These are phyloP conservation scores for Ophiostoma ulmi DNA, from an alignment of 2,329 filamentous ascomycete species.

Conservation along the genomic window DNA sequence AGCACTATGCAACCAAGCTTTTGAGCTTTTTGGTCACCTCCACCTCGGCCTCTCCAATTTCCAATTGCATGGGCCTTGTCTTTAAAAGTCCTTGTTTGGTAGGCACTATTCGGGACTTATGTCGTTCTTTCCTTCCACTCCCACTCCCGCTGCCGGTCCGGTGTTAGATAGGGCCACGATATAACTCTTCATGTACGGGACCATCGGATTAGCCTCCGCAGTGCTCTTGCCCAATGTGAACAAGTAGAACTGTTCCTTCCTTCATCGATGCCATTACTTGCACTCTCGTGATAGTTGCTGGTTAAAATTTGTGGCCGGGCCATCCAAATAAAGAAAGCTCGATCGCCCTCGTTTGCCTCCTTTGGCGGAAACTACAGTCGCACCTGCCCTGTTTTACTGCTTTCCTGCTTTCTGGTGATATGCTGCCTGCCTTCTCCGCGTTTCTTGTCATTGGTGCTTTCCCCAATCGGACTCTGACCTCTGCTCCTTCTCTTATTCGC, in stretches of 20 bases:
- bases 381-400: not conserved
- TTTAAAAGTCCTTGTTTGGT: constrained; percentile 5
- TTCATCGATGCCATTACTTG: too few species aligned
- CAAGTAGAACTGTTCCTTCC: not conserved
- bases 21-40: not conserved
- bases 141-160: constrained; percentile 11
- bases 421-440: constrained; percentile 8
- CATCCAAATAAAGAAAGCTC: not conserved
- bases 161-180: not conserved
- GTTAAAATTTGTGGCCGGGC: not conserved
- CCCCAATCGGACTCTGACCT: not conserved
- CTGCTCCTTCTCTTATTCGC: constrained; percentile 3
- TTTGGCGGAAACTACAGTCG: not conserved
- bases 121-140: not conserved
- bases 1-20: constrained; percentile 2
- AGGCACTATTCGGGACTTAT: constrained; percentile 1
- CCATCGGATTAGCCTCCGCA: constrained; percentile 2
- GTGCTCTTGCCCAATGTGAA: not conserved
- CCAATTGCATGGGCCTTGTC: not conserved
- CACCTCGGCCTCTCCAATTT: constrained; percentile 1
- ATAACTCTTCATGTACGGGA: not conserved
- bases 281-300: not conserved
- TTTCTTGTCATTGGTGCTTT: not conserved
- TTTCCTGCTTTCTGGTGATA: not conserved
- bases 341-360: not conserved